Conservation (phyloP, 305 asterid genomes). For the Ruellia speciosa region DNA sequence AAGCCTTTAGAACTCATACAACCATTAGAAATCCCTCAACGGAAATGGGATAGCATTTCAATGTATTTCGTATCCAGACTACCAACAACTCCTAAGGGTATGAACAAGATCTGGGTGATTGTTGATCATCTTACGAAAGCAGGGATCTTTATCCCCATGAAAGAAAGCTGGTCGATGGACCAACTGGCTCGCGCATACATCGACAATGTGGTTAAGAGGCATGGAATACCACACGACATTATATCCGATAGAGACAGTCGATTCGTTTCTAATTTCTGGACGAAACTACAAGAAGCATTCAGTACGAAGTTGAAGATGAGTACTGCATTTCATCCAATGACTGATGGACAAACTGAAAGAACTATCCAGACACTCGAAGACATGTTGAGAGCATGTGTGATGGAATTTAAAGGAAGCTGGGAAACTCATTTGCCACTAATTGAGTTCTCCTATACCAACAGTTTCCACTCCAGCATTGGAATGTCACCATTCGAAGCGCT, state of each 20-base stretch:
- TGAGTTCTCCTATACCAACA: neutral
- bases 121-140: neutral
- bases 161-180: neutral
- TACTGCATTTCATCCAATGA: neutral
- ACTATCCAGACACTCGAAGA: neutral
- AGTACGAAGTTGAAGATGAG: neutral
- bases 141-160: neutral
- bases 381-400: neutral
- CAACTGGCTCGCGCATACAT: neutral
- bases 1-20: neutral
- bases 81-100: neutral
- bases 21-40: neutral
- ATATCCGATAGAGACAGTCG: neutral
- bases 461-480: neutral
- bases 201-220: neutral
- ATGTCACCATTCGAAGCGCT: neutral
- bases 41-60: neutral
- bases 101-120: neutral
- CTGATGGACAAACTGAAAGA: neutral
- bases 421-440: neutral
- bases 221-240: neutral
- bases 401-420: neutral
- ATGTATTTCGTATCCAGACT: neutral
- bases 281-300: neutral
- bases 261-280: neutral